Evolutionary conservation across 2,329 filamentous ascomycete species (phyloP).

Genomic region (Penicillium frequentans): DNA sequence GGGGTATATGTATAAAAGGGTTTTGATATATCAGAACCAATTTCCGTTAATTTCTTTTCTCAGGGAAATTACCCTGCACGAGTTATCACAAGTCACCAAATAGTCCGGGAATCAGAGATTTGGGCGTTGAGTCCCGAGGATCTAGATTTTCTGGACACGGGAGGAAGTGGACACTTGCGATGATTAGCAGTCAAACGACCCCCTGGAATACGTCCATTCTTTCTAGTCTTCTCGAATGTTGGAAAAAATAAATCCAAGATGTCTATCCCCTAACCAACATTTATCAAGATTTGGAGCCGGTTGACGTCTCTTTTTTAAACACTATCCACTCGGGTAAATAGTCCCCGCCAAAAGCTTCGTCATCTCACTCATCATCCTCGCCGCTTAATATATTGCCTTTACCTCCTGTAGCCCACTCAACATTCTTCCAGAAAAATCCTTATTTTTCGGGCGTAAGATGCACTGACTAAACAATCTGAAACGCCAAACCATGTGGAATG

Average conservation of each 20-base stretch:
- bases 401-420: not conserved
- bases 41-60: not conserved
- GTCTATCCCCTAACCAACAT: too few relatives aligned
- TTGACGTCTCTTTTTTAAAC: not conserved
- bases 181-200: not conserved
- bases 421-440: not conserved
- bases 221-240: not conserved
- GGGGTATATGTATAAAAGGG: not conserved
- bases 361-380: not conserved
- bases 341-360: not conserved
- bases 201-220: not conserved
- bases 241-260: not conserved
- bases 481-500: not conserved
- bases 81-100: not conserved
- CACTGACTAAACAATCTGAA: not conserved
- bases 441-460: not conserved
- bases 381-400: not conserved
- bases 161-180: not conserved
- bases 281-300: not conserved
- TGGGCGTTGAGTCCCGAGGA: not conserved
- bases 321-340: not conserved
- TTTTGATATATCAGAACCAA: not conserved
- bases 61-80: not conserved
- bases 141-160: not conserved
- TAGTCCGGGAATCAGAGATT: not conserved